Conservation (phyloP, 2,329 filamentous ascomycete genomes). For the Pseudocercospora cruenta region DNA sequence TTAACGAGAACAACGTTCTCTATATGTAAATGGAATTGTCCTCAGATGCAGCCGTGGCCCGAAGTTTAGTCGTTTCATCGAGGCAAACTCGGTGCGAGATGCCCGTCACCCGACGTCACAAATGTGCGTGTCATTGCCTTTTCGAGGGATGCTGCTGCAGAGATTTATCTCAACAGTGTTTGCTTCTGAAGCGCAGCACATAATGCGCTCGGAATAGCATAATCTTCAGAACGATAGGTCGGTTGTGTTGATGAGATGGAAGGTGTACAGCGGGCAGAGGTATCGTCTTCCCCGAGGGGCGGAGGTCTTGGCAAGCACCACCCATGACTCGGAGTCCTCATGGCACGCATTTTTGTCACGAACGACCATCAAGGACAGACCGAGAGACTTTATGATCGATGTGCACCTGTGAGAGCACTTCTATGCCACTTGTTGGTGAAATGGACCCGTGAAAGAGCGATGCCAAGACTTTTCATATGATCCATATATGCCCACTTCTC, state of each 20-base stretch:
- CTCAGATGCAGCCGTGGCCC: background rate
- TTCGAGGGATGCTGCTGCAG: background rate
- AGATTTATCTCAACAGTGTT: background rate
- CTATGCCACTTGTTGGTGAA: too few species aligned
- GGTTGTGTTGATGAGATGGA: background rate
- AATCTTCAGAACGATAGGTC: background rate
- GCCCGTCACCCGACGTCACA: background rate
- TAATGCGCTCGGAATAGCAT: background rate
- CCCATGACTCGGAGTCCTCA: too few species aligned
- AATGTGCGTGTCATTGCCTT: background rate
- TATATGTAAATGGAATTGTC: background rate
- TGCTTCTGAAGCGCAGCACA: background rate
- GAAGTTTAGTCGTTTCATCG: background rate
- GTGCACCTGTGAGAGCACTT: too few species aligned
- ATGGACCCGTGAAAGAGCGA: too few species aligned
- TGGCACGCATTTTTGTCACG: too few species aligned
- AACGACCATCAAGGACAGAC: too few species aligned
- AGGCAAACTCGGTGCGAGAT: background rate
- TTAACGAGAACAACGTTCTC: too few species aligned
- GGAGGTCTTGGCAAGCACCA: too few species aligned
- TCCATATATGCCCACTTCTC: too few species aligned
- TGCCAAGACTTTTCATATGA: too few species aligned
- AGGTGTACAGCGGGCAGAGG: background rate
- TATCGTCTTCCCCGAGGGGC: too few species aligned
- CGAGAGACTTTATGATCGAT: too few species aligned